Evolutionary conservation across 2,329 filamentous ascomycete species (phyloP).

Genomic region (Botrytis aclada): DNA sequence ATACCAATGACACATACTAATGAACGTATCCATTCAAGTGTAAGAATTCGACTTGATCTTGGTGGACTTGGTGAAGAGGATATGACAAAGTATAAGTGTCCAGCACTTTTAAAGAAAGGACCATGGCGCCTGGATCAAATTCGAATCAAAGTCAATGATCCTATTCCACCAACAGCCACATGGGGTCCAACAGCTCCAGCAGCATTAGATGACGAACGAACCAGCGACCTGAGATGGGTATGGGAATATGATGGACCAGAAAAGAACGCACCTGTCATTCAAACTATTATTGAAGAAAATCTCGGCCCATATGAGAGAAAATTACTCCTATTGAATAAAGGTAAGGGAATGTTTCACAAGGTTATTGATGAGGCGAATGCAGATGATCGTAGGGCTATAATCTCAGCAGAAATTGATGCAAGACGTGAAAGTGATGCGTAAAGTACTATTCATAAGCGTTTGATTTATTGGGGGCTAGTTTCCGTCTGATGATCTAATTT

Average conservation of each 20-base stretch:
- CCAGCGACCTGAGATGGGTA: slow-evolving; percentile 46
- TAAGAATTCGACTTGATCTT: slow-evolving; percentile 39
- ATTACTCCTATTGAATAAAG: slow-evolving; percentile 43
- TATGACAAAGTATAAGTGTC: slow-evolving; percentile 37
- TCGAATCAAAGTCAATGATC: slow-evolving; percentile 31
- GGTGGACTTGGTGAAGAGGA: slow-evolving; percentile 40
- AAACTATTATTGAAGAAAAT: slow-evolving; percentile 51
- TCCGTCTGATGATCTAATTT: slow-evolving; percentile 15
- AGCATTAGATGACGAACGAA: slow-evolving; percentile 26
- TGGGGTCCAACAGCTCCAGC: slow-evolving; percentile 34
- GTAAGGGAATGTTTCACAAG: slow-evolving; percentile 27
- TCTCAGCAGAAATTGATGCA: slow-evolving; percentile 3
- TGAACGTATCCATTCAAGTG: slow-evolving; percentile 41
- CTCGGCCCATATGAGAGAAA: slow-evolving; percentile 53
- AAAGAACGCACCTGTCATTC: slow-evolving; percentile 41
- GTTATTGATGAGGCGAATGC: slow-evolving; percentile 12
- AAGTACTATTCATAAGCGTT: slow-evolving; percentile 9
- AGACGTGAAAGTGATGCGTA: slow-evolving; percentile 5
- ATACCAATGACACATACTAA: slow-evolving; percentile 41
- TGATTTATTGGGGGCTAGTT: slow-evolving; percentile 16
- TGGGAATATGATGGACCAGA: slow-evolving; percentile 53
- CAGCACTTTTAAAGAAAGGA: slow-evolving; percentile 37
- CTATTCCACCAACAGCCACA: slow-evolving; percentile 39
- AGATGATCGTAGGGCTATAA: slow-evolving; percentile 8
- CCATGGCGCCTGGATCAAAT: slow-evolving; percentile 31